These are phyloP conservation scores for Capronia epimyces DNA, from an alignment of 2,329 filamentous ascomycete genomes.

Conservation along the genomic window DNA sequence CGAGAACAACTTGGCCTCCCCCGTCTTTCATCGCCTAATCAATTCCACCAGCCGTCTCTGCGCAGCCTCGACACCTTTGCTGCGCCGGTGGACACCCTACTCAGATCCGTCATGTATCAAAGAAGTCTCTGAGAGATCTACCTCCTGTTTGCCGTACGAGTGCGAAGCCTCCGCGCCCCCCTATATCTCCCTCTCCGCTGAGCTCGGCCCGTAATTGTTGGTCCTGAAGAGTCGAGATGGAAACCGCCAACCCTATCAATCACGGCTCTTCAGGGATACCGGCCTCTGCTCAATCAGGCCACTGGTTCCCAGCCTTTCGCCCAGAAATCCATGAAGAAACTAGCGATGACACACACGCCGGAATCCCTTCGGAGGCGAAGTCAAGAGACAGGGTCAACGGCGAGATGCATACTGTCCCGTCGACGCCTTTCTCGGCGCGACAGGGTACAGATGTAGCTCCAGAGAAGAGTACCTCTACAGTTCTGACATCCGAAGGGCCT, in stretches of 20 bases:
- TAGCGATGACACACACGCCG: background rate
- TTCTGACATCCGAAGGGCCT: background rate
- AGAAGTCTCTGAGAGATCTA: constrained; percentile 9
- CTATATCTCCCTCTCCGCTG: constrained; percentile 12
- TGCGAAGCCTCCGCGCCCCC: constrained; percentile 3
- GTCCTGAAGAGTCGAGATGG: constrained; percentile 9
- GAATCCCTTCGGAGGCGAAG: background rate
- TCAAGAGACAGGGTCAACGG: background rate
- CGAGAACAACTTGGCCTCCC: constrained; percentile 13
- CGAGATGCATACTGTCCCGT: constrained; percentile 8
- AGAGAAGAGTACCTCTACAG: background rate
- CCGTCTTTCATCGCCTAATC: background rate
- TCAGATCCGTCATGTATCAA: constrained; percentile 18
- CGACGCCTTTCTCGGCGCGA: constrained; percentile 6
- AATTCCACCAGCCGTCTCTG: background rate
- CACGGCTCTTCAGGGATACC: constrained; percentile 5
- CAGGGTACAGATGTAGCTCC: background rate
- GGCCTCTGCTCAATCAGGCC: constrained; percentile 30
- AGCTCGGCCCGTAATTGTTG: constrained; percentile 10
- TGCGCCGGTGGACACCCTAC: background rate
- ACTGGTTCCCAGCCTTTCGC: constrained; percentile 54
- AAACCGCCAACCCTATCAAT: constrained; percentile 2
- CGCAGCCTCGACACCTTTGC: constrained; percentile 4
- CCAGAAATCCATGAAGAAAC: constrained; percentile 35
- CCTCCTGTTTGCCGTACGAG: constrained; percentile 11